Evolutionary conservation across 176 grass and related monocot genomes (phyloP), one percentile per base, ranked within the genome.

Genomic region (Hyparrhenia diplandra): DNA sequence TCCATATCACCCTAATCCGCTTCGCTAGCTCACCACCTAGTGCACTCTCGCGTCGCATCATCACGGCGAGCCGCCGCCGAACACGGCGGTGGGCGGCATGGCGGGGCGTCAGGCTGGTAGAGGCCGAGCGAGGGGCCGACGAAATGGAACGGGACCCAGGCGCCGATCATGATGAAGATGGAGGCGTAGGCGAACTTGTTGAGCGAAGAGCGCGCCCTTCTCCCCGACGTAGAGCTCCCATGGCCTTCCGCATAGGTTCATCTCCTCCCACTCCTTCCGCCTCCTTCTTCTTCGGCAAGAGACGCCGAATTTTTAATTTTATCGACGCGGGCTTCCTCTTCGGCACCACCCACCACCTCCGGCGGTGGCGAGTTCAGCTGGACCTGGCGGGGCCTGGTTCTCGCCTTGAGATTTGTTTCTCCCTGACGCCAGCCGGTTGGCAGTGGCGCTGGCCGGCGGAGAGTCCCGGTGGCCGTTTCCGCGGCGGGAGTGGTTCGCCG

Each of bases 121-220:
- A 98, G 57, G 0, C 92, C 92, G 20, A 92, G 25, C 20, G 86
- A 85, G 7, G 95, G 92, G 0, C 95, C 95, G 46, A 98, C 88
- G 87, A 98, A 98, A 71, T 88, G 92, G 85, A 98, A 98, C 17
- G 95, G 86, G 65, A 98, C 51, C 95, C 95, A 98, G 25, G 77
- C 92, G 66, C 92, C 92, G 54, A 85, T 71, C 49, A 95, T 71
- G 78, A 91, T 73, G 82, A 93, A 98, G 83, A 98, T 98, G 74
- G 92, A 93, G 57, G 90, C 90, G 76, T 98, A 98, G 36, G 95
- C 92, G 43, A 95, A 88, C 85, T 98, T 98, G 86, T 98, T 98
- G 84, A 98, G 86, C 95, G 83, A 91, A 98, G 62, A 98, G 92
- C 32, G 83, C 21, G 3, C 95, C 95, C 70, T 95, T 98, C 81